Evolutionary conservation across 2,329 filamentous ascomycete species (phyloP).

Genomic region (Ceratocystis cacaofunesta): DNA sequence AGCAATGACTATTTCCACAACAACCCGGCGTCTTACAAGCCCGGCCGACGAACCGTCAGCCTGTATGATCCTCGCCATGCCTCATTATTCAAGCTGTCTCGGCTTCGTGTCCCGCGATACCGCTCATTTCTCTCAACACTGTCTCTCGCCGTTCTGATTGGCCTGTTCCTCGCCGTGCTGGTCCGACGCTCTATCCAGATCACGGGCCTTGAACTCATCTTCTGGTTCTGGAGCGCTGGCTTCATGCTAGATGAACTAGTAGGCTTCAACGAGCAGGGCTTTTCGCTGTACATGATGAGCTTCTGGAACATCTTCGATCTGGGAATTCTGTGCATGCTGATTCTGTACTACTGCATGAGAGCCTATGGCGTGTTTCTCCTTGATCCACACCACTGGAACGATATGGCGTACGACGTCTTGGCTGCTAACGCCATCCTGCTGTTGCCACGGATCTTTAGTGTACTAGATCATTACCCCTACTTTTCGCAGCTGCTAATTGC

Average conservation of each 20-base stretch:
- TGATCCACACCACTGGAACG: conserved; percentile 58
- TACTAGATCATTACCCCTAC: conserved; percentile 88
- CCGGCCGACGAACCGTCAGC: conserved; percentile 55
- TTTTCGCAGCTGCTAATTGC: conserved; percentile 91
- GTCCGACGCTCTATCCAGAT: conserved; percentile 62
- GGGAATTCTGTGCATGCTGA: conserved; percentile 70
- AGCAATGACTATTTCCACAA: conserved; percentile 17
- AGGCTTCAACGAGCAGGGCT: conserved; percentile 91
- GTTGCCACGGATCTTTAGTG: conserved; percentile 79
- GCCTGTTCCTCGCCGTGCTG: conserved; percentile 72
- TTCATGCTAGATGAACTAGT: conserved; percentile 96
- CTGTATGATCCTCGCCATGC: conserved; percentile 84
- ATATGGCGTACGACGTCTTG: conserved; percentile 85
- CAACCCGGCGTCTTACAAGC: conserved; percentile 21
- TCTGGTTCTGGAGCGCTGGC: conserved; percentile 96
- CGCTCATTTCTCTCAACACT: conserved; percentile 78
- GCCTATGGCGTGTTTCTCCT: conserved; percentile 76
- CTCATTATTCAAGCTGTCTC: conserved; percentile 79
- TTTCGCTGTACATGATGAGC: conserved; percentile 91
- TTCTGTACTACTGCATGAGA: conserved; percentile 80
- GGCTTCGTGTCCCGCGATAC: conserved; percentile 80
- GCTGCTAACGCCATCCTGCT: conserved; percentile 81
- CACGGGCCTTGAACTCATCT: conserved; percentile 69
- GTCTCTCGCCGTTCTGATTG: conserved; percentile 72
- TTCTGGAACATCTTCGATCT: conserved; percentile 96